These are phyloP conservation scores for Golubevia sp. DNA, from an alignment of 1,284 basidiomycete species.

Conservation along the genomic window DNA sequence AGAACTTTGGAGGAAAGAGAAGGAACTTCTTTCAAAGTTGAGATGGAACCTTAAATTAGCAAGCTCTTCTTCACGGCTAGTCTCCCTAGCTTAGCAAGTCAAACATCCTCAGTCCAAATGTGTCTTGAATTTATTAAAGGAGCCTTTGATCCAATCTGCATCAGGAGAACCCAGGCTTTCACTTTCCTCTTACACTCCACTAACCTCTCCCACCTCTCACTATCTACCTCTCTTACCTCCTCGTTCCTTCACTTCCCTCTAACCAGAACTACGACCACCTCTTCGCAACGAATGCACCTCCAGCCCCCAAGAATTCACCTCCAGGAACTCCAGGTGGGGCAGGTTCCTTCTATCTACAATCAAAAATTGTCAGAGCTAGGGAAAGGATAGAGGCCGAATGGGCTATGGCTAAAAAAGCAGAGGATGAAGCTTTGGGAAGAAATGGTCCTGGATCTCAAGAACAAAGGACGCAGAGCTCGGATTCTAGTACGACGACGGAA, in stretches of 20 bases:
- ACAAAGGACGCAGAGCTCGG: too few relatives aligned
- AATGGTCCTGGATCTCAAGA: too few relatives aligned
- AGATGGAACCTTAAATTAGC: too few relatives aligned
- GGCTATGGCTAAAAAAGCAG: not conserved
- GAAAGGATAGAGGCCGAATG: slow-evolving; percentile 90
- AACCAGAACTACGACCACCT: slow-evolving; percentile 86
- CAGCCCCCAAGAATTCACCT: slow-evolving; percentile 47
- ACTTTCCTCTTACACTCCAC: not conserved
- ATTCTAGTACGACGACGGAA: too few relatives aligned
- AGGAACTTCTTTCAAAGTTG: too few relatives aligned
- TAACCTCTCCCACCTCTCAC: not conserved
- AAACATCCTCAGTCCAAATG: too few relatives aligned
- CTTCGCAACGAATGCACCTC: slow-evolving; percentile 79
- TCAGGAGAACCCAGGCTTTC: not conserved
- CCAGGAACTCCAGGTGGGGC: slow-evolving; percentile 42
- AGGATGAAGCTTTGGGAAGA: too few relatives aligned
- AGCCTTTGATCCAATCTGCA: slow-evolving; percentile 60
- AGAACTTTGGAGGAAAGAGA: too few relatives aligned
- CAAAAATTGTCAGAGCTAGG: slow-evolving; percentile 89
- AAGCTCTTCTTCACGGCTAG: too few relatives aligned
- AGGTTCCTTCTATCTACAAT: slow-evolving; percentile 76
- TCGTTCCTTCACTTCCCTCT: slow-evolving; percentile 2
- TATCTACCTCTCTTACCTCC: slow-evolving; percentile 3
- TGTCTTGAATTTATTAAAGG: too few relatives aligned
- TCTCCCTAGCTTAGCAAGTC: too few relatives aligned